Evolutionary conservation across 148 eudicot species (phyloP).

Genomic region (Gaultheria prostrata): DNA sequence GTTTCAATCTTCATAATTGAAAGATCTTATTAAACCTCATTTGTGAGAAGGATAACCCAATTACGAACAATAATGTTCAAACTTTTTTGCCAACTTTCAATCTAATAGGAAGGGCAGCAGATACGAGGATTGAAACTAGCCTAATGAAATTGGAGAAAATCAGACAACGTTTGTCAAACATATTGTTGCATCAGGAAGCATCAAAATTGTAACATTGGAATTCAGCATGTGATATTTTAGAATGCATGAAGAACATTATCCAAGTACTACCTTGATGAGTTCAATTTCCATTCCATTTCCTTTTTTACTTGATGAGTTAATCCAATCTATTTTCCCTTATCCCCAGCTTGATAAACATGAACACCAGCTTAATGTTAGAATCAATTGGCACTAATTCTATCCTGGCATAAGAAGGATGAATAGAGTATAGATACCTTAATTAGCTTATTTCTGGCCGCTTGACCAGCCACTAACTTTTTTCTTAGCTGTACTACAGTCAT

Average conservation of each 20-base stretch:
- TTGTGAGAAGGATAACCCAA: background rate
- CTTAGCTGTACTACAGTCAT: slow-evolving; percentile 50
- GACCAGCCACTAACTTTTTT: slow-evolving; percentile 65
- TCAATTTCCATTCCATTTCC: background rate
- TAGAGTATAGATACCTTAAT: slow-evolving; percentile 54
- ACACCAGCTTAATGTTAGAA: background rate
- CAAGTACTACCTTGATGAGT: background rate
- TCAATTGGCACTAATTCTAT: background rate
- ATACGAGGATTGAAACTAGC: background rate
- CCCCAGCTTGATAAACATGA: background rate
- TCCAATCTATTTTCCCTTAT: background rate
- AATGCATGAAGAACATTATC: background rate
- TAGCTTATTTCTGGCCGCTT: slow-evolving; percentile 82
- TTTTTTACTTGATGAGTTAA: background rate
- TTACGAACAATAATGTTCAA: too few relatives aligned
- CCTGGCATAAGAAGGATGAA: background rate
- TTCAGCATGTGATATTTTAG: background rate
- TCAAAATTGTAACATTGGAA: background rate
- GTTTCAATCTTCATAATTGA: too few relatives aligned
- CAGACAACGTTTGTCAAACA: background rate
- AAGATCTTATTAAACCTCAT: background rate
- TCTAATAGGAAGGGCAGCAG: background rate
- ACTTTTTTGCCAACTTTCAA: background rate
- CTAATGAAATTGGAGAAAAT: background rate
- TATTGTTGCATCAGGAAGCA: background rate